Percentiles rank a stretch among this genome's conserved stretches.
Conservation (phyloP, 2,329 filamentous ascomycete genomes). For the Fusarium sp. region DNA sequence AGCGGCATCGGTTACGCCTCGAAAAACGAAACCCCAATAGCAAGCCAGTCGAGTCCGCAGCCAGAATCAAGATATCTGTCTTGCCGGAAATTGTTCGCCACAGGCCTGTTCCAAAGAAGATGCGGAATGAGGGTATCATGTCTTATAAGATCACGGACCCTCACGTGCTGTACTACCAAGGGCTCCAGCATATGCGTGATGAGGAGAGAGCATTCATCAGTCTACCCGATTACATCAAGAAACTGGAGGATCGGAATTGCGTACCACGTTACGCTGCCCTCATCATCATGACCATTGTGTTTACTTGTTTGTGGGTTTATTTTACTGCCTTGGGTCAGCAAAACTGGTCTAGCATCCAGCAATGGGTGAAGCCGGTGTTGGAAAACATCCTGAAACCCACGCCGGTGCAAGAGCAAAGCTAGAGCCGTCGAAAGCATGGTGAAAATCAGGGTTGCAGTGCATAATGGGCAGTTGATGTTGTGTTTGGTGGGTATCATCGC, state of each 20-base stretch:
- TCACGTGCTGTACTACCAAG: slow-evolving; percentile 51
- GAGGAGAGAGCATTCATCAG: slow-evolving; percentile 39
- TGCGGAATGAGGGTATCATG: slow-evolving; percentile 25
- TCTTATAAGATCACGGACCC: slow-evolving; percentile 45
- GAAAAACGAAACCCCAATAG: neutral
- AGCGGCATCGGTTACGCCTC: slow-evolving; percentile 11
- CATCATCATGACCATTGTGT: slow-evolving; percentile 23
- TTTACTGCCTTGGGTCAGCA: slow-evolving; percentile 17
- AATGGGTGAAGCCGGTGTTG: slow-evolving; percentile 1
- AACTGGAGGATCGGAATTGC: slow-evolving; percentile 27
- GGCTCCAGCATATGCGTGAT: slow-evolving; percentile 38
- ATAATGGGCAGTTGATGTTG: neutral
- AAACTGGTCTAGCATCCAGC: slow-evolving; percentile 13
- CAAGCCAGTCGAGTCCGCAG: slow-evolving; percentile 9
- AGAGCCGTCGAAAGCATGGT: neutral
- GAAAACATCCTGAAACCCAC: neutral
- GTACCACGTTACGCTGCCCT: slow-evolving; percentile 27
- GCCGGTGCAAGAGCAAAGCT: too few species aligned
- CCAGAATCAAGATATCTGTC: slow-evolving; percentile 53
- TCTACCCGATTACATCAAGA: slow-evolving; percentile 41
- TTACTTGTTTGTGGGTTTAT: slow-evolving; percentile 13
- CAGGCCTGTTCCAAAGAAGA: slow-evolving; percentile 18
- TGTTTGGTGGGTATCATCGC: slow-evolving; percentile 18
- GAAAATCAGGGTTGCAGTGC: neutral
- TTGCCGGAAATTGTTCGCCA: slow-evolving; percentile 47